Base-by-base conservation (phyloP, 2,329 filamentous ascomycete species). In the Elsinoe ampelina region DNA sequence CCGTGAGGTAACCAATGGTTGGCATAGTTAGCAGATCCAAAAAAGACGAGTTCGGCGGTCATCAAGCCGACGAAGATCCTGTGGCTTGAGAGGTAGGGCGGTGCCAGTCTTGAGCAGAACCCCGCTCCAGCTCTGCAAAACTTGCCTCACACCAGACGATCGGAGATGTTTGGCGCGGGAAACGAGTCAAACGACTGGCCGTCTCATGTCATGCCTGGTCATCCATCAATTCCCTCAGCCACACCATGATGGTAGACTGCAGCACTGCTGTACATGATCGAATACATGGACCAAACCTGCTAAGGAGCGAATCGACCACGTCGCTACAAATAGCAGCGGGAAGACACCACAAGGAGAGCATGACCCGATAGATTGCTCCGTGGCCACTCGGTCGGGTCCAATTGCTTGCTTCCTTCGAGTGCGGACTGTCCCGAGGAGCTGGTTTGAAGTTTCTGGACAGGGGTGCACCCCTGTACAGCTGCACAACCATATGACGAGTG, bases 11-110 rank as follows among this genome's bases (percentile, higher is more conserved):
- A 52, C 48, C 48, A 52, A 8, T 2, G 32, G 48, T 17, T 2
- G 13, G 34, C 11, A 19, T 12, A 17, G 19, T 19, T 45, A 50
- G 20, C 32, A 45, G 20, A 45, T 45, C 41, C 41, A 22, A 26
- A 22, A 13, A 45, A 8, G 26, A 12, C 41, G 11, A 22, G 17
- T 45, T 45, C 20, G 41, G 41, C 11, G n/a, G 41, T 22, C 26
- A 50, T 36, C 34, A 39, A 13, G 34, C 15, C 48, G 34, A 38
- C 10, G 30, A 52, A 35, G 48, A 52, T 36, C 48, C 15, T 52
- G 48, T 52, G 48, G 48, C 48, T 52, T 50, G 22, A 6, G n/a
- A 32, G 19, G 30, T 52, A 32, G 30, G 48, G 48, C 48, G 48
- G 48, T 52, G 48, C 38, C 34, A 13, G 7, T 19, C 10, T 26